Evolutionary conservation across 1,284 basidiomycete species (phyloP).

Genomic region (Hymenochaete sp.): DNA sequence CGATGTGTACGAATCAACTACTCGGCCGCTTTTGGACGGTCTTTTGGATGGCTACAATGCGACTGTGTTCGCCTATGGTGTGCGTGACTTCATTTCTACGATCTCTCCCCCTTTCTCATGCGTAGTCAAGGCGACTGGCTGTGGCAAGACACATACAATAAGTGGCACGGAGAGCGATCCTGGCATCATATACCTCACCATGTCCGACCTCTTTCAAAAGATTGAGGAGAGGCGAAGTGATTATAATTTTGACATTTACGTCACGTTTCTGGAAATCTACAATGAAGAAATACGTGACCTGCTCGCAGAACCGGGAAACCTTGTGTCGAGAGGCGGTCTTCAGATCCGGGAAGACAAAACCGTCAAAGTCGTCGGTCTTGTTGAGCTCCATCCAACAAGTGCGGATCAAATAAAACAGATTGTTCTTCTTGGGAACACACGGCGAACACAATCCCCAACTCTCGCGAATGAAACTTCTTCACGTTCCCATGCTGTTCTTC

Average conservation of each 20-base stretch:
- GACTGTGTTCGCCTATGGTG: slow-evolving; percentile 95
- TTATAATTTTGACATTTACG: slow-evolving; percentile 75
- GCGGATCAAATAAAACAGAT: slow-evolving; percentile 91
- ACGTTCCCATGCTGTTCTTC: slow-evolving; percentile 91
- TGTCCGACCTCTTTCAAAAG: slow-evolving; percentile 88
- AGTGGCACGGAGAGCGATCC: slow-evolving; percentile 82
- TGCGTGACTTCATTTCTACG: slow-evolving; percentile 35
- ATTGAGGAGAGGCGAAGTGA: slow-evolving; percentile 81
- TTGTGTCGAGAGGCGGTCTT: slow-evolving; percentile 70
- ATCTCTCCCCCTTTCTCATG: slow-evolving; percentile 5
- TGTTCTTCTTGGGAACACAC: slow-evolving; percentile 78
- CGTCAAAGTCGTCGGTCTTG: slow-evolving; percentile 82
- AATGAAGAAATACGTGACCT: slow-evolving; percentile 98
- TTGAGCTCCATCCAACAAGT: slow-evolving; percentile 66
- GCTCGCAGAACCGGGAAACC: slow-evolving; percentile 63
- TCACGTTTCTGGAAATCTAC: slow-evolving; percentile 96
- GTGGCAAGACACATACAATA: slow-evolving; percentile 97
- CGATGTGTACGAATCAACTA: slow-evolving; percentile 80
- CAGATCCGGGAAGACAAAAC: slow-evolving; percentile 88
- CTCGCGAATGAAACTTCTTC: slow-evolving; percentile 93
- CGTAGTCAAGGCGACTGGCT: slow-evolving; percentile 77
- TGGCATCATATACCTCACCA: slow-evolving; percentile 92
- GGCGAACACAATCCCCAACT: slow-evolving; percentile 86
- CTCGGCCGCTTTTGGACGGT: slow-evolving; percentile 74
- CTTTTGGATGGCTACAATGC: slow-evolving; percentile 93